Percentiles rank a stretch among this genome's conserved stretches.
Conservation (phyloP, 2,329 filamentous ascomycete genomes). For the Orbilia brochopaga region DNA sequence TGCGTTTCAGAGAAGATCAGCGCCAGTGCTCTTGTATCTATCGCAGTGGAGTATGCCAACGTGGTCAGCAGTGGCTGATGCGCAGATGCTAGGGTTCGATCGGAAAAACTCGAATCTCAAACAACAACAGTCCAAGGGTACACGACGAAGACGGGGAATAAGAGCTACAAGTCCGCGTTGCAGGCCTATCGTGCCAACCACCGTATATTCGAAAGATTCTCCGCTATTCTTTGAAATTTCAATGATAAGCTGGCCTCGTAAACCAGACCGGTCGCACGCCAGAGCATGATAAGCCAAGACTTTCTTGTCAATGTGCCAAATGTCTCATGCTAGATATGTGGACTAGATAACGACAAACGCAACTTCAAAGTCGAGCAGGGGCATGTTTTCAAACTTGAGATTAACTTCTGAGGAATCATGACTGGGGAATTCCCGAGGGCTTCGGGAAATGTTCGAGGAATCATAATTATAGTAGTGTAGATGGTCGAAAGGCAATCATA, state of each 20-base stretch:
- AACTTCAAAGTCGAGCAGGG: too few relatives aligned
- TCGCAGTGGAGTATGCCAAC: constrained; percentile 7
- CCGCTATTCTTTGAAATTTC: neutral
- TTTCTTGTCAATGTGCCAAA: too few relatives aligned
- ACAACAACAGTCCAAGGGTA: constrained; percentile 7
- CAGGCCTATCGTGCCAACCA: neutral
- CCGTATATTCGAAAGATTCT: neutral
- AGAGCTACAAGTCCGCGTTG: neutral
- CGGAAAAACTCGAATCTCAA: constrained; percentile 44
- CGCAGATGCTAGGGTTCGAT: constrained; percentile 27
- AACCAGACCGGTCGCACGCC: too few relatives aligned
- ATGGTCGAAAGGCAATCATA: too few relatives aligned
- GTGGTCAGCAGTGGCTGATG: constrained; percentile 31
- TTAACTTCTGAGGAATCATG: too few relatives aligned
- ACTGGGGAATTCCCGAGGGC: too few relatives aligned
- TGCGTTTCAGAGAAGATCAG: constrained; percentile 41
- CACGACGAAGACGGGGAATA: neutral
- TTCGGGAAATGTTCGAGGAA: too few relatives aligned
- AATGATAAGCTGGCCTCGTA: too few relatives aligned
- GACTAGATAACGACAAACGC: too few relatives aligned
- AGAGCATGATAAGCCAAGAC: too few relatives aligned
- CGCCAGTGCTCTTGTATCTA: constrained; percentile 31
- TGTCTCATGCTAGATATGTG: neutral
- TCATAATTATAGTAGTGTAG: too few relatives aligned
- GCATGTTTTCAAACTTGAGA: too few relatives aligned